A percentile compares a stretch with the other conserved stretches of the same genome.
Conservation (phyloP, 495 filamentous ascomycete species). For the Tuber aestivum region DNA sequence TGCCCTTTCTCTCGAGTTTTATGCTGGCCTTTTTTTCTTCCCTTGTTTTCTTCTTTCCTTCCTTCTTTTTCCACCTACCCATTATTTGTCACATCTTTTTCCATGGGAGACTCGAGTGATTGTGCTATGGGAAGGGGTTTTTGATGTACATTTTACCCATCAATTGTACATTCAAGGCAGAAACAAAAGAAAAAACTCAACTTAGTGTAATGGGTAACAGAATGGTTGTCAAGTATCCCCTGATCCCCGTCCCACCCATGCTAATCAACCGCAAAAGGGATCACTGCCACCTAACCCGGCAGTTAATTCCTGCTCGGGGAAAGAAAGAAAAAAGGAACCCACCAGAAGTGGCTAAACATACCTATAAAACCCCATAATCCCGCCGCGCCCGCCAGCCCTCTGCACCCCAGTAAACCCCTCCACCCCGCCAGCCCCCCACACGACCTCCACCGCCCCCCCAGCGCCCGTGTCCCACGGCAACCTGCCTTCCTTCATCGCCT, state of each 20-base stretch:
- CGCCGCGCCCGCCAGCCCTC: neutral
- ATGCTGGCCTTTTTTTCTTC: neutral
- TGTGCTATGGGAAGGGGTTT: neutral
- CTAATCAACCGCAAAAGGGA: neutral
- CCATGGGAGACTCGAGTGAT: neutral
- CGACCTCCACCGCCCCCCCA: neutral
- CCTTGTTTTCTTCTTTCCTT: too few species aligned
- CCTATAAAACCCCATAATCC: constrained; percentile 1
- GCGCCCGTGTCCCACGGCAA: neutral
- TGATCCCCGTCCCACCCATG: neutral
- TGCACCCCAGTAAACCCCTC: neutral
- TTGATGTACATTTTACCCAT: neutral
- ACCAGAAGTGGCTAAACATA: neutral
- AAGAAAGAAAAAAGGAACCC: neutral
- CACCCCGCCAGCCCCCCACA: neutral
- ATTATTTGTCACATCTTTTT: neutral
- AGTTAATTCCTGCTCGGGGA: neutral
- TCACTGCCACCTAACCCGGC: neutral
- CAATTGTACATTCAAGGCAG: neutral
- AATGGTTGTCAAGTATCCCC: neutral
- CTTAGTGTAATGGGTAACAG: neutral
- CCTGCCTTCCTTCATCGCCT: neutral
- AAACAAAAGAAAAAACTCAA: neutral
- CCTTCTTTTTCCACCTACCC: too few species aligned
- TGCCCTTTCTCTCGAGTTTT: neutral